Evolutionary conservation across 257 asterid genomes (phyloP), one percentile per base, ranked within the genome.

Genomic region (Jasminum sambac): DNA sequence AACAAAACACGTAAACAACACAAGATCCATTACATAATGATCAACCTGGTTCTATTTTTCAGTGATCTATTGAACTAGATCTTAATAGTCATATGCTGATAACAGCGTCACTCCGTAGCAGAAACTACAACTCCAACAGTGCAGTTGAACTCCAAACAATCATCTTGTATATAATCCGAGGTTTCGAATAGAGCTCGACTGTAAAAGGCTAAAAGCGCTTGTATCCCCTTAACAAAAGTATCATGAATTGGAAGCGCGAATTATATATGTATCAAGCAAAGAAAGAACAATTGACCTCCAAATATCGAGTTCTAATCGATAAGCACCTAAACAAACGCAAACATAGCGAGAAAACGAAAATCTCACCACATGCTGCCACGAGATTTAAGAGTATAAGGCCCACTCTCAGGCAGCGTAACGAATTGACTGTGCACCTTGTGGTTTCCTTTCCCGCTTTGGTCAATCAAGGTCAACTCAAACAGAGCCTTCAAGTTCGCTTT

Each of bases 81-180:
- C 36, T 30, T 30, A 30, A 30, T 30, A n/a, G n/a, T n/a, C n/a
- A n/a, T n/a, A n/a, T n/a, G n/a, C n/a, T n/a, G n/a, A n/a, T n/a
- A n/a, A n/a, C n/a, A n/a, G n/a, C n/a, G n/a, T 82, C 95, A 88
- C 70, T 91, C 96, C 50, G 83, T 83, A 39, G 89, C 95, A 75
- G 99, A 94, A 38, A 89, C 96, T 70, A 94, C 99, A 64, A 94
- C 99, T 72, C 99, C 99, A 68, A 94, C 98, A 63, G 98, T 94
- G 71, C 99, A 94, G 79, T 91, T 94, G 83, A 94, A 91, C 86
- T 88, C 89, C 95, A 94, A 79, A 84, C 98, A 90, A 80, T 93
- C 98, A 80, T 93, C 95, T 88, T 93, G 90, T 10, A 93, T 94
- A 87, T 84, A 93, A 82, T 93, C 98, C 21, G 98, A 93, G 46